Base-by-base conservation (phyloP, 2,329 filamentous ascomycete species). In the Onygena corvina region DNA sequence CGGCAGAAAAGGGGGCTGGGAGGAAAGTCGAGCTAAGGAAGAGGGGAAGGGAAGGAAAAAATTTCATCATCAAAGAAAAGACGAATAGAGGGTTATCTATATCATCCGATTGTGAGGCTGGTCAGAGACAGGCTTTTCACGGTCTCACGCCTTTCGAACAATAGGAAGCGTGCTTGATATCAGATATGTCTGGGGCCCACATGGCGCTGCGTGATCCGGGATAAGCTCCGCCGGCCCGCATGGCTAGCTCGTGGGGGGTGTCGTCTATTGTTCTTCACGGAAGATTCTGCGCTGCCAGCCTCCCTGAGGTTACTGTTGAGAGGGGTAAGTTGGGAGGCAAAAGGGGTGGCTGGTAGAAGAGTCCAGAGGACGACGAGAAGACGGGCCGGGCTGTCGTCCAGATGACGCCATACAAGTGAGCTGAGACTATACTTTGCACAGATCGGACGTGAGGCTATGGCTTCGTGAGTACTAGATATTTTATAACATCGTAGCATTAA, bases 71-170 rank as follows among this genome's bases (percentile, higher is more conserved):
- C 9, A 27, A 27, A 42, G 38, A 27, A 27, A 42, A 27, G 38
- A 42, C 21, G 38, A 42, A 42, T 42, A 42, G 38, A 2, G n/a
- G 6, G 21, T n/a, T n/a, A 3, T 14, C 21, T 42, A 42, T 42
- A 42, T 42, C 38, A n/a, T 42, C 38, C 38, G 38, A 42, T 42
- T 42, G 38, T 27, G 38, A 42, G 16, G 12, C 18, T n/a, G 18
- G 1, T 21, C n/a, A 23, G 36, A 25, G 23, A 3, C 21, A 8
- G 12, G 11, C 11, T 42, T 42, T 42, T 42, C 23, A 12, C n/a
- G n/a, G 18, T 42, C 38, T 42, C 20, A 42, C 21, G 11, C 6
- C 4, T n/a, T 29, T 14, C 38, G 6, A 27, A 42, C 38, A 42
- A 42, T 42, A 42, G 38, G 38, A 42, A 14, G 20, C 21, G 3